phyloP scores from a whole-genome alignment of 352 stramenopile species.

The Phytophthora sp. region DNA sequence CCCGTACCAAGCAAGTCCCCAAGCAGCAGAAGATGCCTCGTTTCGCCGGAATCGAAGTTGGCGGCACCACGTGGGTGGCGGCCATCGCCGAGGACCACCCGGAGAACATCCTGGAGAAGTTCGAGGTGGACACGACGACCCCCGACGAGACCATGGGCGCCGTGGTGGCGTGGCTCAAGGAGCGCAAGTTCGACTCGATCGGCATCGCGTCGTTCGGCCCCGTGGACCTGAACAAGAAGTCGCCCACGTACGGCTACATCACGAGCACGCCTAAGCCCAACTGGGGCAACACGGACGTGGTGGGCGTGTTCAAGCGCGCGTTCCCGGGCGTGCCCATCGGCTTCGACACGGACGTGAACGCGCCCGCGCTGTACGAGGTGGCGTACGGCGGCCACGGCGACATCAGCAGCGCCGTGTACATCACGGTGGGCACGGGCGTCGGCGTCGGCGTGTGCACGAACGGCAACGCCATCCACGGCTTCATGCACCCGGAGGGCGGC shows the following conservation, averaged over 20 bases:
- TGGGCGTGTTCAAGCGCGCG: conserved; percentile 72
- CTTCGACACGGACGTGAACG: conserved; percentile 99
- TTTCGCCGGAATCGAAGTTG: conserved; percentile 89
- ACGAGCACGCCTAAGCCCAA: conserved; percentile 94
- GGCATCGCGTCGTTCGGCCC: conserved; percentile 96
- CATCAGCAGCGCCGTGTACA: conserved; percentile 90
- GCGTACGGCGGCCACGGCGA: conserved; percentile 77
- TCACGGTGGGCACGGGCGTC: conserved; percentile 96
- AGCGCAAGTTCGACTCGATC: conserved; percentile 79
- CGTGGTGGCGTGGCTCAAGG: conserved; percentile 84
- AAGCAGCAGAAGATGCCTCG: conserved; percentile 23
- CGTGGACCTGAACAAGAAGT: conserved; percentile 86
- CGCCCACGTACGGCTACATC: conserved; percentile 94
- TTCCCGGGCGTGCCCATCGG: conserved; percentile 79
- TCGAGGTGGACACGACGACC: conserved; percentile 86
- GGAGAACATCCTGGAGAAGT: conserved; percentile 89
- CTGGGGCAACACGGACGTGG: conserved; percentile 89
- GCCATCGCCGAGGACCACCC: conserved; percentile 90
- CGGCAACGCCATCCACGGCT: conserved; percentile 91
- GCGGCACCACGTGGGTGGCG: conserved; percentile 95
- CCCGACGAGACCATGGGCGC: conserved; percentile 85
- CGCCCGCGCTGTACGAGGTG: conserved; percentile 95
- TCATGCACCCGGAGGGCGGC: conserved; percentile 95
- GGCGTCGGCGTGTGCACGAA: conserved; percentile 95
- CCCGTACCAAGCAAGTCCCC: neutral